Evolutionary conservation across 108 stramenopile species (phyloP), one percentile per base, ranked within the genome.

Genomic region (Cyclotella kingstonii): DNA sequence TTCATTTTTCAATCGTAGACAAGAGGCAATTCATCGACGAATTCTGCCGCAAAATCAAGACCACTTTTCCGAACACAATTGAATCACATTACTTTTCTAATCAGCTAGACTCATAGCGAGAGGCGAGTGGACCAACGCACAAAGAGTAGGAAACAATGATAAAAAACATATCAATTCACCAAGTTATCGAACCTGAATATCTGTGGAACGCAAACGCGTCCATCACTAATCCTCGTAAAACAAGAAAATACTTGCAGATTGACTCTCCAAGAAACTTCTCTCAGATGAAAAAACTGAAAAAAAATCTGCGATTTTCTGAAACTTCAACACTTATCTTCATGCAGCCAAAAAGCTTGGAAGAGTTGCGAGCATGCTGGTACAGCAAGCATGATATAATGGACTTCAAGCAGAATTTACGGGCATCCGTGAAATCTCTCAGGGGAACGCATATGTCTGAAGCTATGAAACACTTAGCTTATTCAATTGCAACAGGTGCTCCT

Each of bases 261-360:
- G 45, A 46, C 17, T 46, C 12, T 46, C 21, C 45, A 5, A 46
- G 45, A 46, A 12, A 22, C 17, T 18, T 9, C 1, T 22, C 5
- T 2, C 21, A 1, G 3, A 18, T 2, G 10, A 46, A 46, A 1
- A 46, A 46, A 18, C n/a, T n/a, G n/a, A n/a, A n/a, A n/a, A 58
- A 58, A 23, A 25, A 38, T 39, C 19, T 48, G 49, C 35, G 50
- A 19, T 63, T 63, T 46, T 51, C 62, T 15, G 28, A 38, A 9
- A 50, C 40, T 22, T 63, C 62, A 8, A 40, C 34, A 6, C 62
- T 63, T 40, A 41, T 52, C 34, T 15, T 63, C 18, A 51, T 18
- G 0, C 3, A 18, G 23, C 62, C 62, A n/a, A 51, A 28, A 39
- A 51, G 27, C 1, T 36, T 33, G 1, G 38, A 40, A 18, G 62